Conservation (phyloP, 768 basidiomycete species). For the Leccinum boreale region DNA sequence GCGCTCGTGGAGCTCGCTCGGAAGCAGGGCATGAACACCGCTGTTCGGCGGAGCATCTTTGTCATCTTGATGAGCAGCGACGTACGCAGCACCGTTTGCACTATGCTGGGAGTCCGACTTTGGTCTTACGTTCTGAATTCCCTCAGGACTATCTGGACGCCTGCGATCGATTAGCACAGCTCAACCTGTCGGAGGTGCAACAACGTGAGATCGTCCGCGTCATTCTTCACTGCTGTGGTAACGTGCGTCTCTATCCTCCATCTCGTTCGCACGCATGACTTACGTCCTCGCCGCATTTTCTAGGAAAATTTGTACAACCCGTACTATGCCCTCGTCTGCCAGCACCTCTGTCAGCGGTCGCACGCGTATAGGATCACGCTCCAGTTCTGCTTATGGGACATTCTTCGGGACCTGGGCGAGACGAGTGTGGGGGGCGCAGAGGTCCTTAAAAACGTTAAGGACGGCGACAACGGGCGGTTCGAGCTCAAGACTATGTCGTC, state of each 20-base stretch:
- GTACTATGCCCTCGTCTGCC: constrained; percentile 87
- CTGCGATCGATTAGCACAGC: constrained; percentile 81
- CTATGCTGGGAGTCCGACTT: neutral
- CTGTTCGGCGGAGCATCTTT: constrained; percentile 88
- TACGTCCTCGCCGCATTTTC: neutral
- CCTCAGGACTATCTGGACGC: constrained; percentile 93
- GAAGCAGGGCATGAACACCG: constrained; percentile 98
- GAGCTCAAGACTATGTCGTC: constrained; percentile 54
- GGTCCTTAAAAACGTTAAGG: constrained; percentile 57
- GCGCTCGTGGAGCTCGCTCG: constrained; percentile 75
- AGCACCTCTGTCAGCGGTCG: constrained; percentile 73
- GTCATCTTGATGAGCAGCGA: constrained; percentile 95
- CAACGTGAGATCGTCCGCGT: constrained; percentile 94
- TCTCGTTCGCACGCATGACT: neutral
- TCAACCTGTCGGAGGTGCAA: constrained; percentile 84
- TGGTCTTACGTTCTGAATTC: neutral
- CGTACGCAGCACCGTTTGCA: constrained; percentile 42
- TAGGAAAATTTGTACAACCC: constrained; percentile 91
- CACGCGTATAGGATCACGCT: constrained; percentile 90
- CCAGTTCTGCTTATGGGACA: constrained; percentile 97
- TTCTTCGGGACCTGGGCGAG: constrained; percentile 88
- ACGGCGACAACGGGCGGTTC: constrained; percentile 39
- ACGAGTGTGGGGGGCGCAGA: constrained; percentile 75
- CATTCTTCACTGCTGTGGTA: constrained; percentile 87
- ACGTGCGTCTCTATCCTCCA: constrained; percentile 44